These are phyloP conservation scores for Ashbya aceris DNA, from an alignment of 1,139 yeast species.

Conservation along the genomic window DNA sequence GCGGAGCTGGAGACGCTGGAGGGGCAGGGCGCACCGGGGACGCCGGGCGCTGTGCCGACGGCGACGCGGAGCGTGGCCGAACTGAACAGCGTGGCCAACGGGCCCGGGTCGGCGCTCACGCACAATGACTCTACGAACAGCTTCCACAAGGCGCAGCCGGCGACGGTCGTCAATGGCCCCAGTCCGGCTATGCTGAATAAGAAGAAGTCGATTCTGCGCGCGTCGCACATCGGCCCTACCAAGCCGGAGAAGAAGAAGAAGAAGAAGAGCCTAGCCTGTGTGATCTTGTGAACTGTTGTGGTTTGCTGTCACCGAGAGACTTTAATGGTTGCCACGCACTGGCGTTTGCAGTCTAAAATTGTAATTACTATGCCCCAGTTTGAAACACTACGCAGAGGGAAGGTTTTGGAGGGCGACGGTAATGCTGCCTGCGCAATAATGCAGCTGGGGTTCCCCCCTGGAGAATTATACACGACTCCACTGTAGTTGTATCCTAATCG, in stretches of 20 bases:
- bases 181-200: neutral
- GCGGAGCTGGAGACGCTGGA: constrained; percentile 39
- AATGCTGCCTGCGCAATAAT: too few relatives aligned
- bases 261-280: neutral
- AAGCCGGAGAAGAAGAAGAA: neutral
- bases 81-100: neutral
- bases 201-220: neutral
- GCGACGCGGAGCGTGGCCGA: too few relatives aligned
- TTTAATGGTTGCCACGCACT: too few relatives aligned
- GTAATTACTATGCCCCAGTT: too few relatives aligned
- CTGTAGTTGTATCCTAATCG: too few relatives aligned
- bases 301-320: too few relatives aligned
- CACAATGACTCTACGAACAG: neutral
- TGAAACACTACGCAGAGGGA: too few relatives aligned
- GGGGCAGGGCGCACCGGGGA: neutral
- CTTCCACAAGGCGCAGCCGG: neutral
- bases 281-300: neutral
- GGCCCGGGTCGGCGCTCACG: neutral
- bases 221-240: neutral
- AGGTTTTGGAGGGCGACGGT: too few relatives aligned
- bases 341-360: too few relatives aligned
- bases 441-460: too few relatives aligned
- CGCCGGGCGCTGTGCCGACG: neutral
- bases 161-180: neutral
- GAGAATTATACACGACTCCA: too few relatives aligned